Percentiles rank a stretch among this genome's conserved stretches.
Evolutionary conservation across 2,329 filamentous ascomycete species (phyloP).

Genomic region (Stachybotrys chlorohalonatus): DNA sequence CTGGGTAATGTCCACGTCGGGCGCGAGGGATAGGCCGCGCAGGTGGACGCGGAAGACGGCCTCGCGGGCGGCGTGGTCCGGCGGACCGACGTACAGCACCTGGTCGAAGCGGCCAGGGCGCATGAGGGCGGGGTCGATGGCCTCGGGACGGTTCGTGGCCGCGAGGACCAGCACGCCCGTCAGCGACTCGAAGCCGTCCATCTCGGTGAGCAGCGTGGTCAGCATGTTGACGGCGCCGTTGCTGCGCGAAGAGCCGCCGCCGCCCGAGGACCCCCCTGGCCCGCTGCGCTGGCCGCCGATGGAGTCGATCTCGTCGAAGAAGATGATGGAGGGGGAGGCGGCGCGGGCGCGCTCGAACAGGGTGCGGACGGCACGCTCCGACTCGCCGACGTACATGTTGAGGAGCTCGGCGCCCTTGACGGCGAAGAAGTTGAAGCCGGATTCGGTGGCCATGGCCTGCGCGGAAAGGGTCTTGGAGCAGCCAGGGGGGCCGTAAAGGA

Average conservation of each 20-base stretch:
- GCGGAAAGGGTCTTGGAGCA: slow-evolving; percentile 93
- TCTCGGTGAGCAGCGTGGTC: slow-evolving; percentile 83
- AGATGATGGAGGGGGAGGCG: slow-evolving; percentile 87
- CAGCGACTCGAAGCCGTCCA: slow-evolving; percentile 86
- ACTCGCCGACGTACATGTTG: slow-evolving; percentile 96
- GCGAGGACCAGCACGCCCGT: slow-evolving; percentile 80
- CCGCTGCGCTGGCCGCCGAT: slow-evolving; percentile 49
- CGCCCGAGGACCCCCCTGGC: slow-evolving; percentile 25
- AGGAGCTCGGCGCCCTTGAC: slow-evolving; percentile 90
- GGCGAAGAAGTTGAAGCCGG: slow-evolving; percentile 85
- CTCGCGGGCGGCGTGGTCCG: slow-evolving; percentile 60
- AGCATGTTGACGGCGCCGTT: slow-evolving; percentile 66
- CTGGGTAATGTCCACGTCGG: slow-evolving; percentile 55
- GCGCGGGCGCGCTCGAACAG: slow-evolving; percentile 78
- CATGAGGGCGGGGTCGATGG: slow-evolving; percentile 76
- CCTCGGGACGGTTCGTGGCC: slow-evolving; percentile 83
- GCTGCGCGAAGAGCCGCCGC: slow-evolving; percentile 24
- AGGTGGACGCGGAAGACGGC: slow-evolving; percentile 68
- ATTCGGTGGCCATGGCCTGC: slow-evolving; percentile 84
- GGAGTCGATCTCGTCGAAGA: slow-evolving; percentile 93
- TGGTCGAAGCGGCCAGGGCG: slow-evolving; percentile 80
- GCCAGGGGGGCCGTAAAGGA: slow-evolving; percentile 86
- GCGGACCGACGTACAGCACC: slow-evolving; percentile 77
- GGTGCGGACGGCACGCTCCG: slow-evolving; percentile 75
- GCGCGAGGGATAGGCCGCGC: slow-evolving; percentile 45